phyloP scores from a whole-genome alignment of 441 rosid species.

The Croton laevigatus region DNA sequence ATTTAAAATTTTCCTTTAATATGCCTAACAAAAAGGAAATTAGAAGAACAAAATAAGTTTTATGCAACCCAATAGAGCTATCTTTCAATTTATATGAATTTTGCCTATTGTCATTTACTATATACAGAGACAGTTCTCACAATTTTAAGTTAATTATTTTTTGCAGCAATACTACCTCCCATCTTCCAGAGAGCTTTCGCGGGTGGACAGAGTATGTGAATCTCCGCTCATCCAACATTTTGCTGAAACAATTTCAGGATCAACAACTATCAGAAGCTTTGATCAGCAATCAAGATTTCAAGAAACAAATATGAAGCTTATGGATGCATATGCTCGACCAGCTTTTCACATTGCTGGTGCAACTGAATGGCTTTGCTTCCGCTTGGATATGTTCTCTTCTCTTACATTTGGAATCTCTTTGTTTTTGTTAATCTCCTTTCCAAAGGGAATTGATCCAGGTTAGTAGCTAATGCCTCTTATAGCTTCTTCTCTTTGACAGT shows the following conservation, averaged over 20 bases:
- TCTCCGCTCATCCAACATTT: conserved; percentile 90
- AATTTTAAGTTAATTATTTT: neutral
- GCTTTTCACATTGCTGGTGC: conserved; percentile 68
- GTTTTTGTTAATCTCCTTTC: conserved; percentile 60
- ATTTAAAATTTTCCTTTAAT: neutral
- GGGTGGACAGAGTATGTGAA: conserved; percentile 74
- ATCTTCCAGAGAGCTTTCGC: conserved; percentile 74
- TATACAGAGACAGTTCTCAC: neutral
- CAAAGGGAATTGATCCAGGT: conserved; percentile 82
- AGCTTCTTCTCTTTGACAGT: neutral
- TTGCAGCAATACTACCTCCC: conserved; percentile 77
- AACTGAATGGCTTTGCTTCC: conserved; percentile 87
- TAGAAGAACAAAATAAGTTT: neutral
- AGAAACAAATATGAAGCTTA: conserved; percentile 55
- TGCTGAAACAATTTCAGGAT: conserved; percentile 80
- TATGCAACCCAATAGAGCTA: neutral
- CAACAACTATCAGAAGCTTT: conserved; percentile 82
- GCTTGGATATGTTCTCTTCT: conserved; percentile 68
- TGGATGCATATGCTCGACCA: conserved; percentile 74
- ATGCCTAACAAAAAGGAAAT: neutral
- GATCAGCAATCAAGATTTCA: conserved; percentile 70
- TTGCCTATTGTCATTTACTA: neutral
- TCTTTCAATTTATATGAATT: neutral
- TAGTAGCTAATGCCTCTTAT: conserved; percentile 14
- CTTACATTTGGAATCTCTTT: conserved; percentile 69